A percentile compares a stretch with the other conserved stretches of the same genome.
Evolutionary conservation across 495 filamentous ascomycete species (phyloP).

Genomic region (Penicillium manginii): DNA sequence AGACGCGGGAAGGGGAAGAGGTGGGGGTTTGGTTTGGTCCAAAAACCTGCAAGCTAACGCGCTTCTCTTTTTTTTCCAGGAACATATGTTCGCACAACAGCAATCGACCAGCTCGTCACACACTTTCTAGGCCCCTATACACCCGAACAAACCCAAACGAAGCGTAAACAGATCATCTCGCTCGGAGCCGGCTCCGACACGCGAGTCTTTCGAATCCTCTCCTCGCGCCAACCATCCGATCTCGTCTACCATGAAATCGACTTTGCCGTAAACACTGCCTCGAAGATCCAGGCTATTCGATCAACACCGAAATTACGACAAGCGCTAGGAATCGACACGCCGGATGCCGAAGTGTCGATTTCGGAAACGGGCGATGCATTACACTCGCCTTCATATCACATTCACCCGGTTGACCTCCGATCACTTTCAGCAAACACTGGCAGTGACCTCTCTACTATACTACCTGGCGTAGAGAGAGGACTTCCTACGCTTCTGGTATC

Average conservation of each 20-base stretch:
- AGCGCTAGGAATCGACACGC: conserved; percentile 29
- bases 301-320: conserved; percentile 42
- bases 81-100: conserved; percentile 90
- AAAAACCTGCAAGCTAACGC: neutral
- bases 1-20: too few relatives aligned
- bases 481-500: conserved; percentile 85
- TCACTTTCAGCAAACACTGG: conserved; percentile 42
- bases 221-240: conserved; percentile 34
- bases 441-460: conserved; percentile 23
- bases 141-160: conserved; percentile 16
- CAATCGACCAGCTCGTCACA: conserved; percentile 79
- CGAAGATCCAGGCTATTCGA: conserved; percentile 62
- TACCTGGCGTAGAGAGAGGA: conserved; percentile 48
- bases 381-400: conserved; percentile 60
- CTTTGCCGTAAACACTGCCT: conserved; percentile 72
- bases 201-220: conserved; percentile 70
- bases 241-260: conserved; percentile 92
- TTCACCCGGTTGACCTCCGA: conserved; percentile 84
- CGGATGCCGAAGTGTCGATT: conserved; percentile 33
- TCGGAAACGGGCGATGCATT: conserved; percentile 45
- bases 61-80: conserved; percentile 49
- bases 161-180: conserved; percentile 81
- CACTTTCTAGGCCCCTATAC: conserved; percentile 60
- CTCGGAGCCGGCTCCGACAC: conserved; percentile 95
- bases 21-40: neutral